Percentiles rank a stretch among this genome's conserved stretches.
phyloP scores from a whole-genome alignment of 2,329 filamentous ascomycete species.

The Nigrospora osmanthi region DNA sequence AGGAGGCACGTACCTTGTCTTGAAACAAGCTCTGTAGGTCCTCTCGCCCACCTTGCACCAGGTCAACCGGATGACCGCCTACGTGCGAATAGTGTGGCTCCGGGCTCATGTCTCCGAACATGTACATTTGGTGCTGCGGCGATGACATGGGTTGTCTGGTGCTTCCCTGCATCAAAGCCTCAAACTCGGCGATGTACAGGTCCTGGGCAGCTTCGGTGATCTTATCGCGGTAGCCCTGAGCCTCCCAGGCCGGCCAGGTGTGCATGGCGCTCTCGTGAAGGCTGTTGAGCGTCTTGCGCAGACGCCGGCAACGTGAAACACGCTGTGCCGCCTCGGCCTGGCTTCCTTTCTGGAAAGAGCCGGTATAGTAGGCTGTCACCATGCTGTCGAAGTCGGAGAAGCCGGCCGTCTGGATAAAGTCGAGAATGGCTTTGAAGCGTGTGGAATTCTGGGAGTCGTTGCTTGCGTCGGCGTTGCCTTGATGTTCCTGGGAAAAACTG shows the following conservation, averaged over 20 bases:
- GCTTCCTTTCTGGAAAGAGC: not conserved
- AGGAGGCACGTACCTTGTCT: not conserved
- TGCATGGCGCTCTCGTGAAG: not conserved
- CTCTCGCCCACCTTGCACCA: not conserved
- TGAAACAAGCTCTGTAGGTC: not conserved
- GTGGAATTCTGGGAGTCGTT: too few relatives aligned
- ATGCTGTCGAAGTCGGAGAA: not conserved
- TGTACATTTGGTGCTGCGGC: not conserved
- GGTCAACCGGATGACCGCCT: not conserved
- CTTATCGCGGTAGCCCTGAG: not conserved
- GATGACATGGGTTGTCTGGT: not conserved
- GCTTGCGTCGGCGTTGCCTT: not conserved
- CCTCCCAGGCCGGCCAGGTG: not conserved
- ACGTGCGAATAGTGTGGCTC: too few relatives aligned
- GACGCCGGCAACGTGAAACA: not conserved
- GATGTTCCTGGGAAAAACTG: not conserved
- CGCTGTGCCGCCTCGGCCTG: not conserved
- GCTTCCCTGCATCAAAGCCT: not conserved
- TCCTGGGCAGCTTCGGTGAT: not conserved
- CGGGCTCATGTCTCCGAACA: not conserved
- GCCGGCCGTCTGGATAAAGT: not conserved
- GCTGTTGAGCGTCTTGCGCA: not conserved
- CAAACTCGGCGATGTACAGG: not conserved
- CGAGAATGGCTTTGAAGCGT: slow-evolving; percentile 1
- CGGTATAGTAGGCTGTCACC: not conserved